Conservation (phyloP, 2,329 filamentous ascomycete genomes). For the Exophiala calicioides region DNA sequence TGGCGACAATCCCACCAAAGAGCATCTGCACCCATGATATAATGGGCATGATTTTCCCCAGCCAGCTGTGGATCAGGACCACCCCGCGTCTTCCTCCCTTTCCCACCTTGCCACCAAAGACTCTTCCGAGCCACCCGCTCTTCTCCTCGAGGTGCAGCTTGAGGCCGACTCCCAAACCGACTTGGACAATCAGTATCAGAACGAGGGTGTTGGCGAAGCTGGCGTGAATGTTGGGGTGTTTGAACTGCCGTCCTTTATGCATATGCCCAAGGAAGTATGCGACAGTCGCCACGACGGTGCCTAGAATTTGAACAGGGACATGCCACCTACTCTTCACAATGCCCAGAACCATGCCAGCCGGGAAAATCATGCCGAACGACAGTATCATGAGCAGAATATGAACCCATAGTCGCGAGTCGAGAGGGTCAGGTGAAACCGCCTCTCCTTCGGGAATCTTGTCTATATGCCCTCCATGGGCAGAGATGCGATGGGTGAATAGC, state of each 20-base stretch:
- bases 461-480: constrained; percentile 57
- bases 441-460: constrained; percentile 67
- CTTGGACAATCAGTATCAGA: constrained; percentile 73
- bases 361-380: constrained; percentile 89
- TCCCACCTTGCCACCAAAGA: constrained; percentile 43
- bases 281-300: constrained; percentile 72
- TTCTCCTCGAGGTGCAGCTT: constrained; percentile 79
- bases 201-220: constrained; percentile 79
- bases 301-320: constrained; percentile 79
- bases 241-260: constrained; percentile 86
- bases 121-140: constrained; percentile 71
- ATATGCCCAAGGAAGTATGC: constrained; percentile 90
- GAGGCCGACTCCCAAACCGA: constrained; percentile 80
- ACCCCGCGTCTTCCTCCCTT: constrained; percentile 60
- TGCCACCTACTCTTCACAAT: constrained; percentile 92
- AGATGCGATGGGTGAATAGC: constrained; percentile 33
- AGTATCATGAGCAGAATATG: constrained; percentile 88
- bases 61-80: constrained; percentile 72
- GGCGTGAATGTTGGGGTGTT: constrained; percentile 71
- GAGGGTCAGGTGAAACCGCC: constrained; percentile 69
- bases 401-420: constrained; percentile 85
- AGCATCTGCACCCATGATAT: constrained; percentile 91
- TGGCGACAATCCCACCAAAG: constrained; percentile 87
- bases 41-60: constrained; percentile 86
- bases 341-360: constrained; percentile 91